Evolutionary conservation across 1,139 yeast species (phyloP).

Genomic region (Petasospora rhodanensis): DNA sequence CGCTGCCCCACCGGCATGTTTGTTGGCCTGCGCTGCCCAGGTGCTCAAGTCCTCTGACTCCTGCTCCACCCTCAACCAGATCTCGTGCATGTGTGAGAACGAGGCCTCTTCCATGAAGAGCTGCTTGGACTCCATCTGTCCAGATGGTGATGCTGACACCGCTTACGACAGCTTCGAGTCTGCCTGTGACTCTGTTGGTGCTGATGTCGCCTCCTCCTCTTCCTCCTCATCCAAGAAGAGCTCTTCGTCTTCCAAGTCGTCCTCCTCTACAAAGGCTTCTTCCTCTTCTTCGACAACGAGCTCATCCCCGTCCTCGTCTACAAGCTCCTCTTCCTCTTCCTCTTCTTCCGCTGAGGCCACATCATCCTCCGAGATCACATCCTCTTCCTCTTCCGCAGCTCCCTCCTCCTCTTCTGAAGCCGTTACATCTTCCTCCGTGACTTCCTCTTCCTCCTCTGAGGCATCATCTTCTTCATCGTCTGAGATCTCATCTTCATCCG

Average conservation of each 20-base stretch:
- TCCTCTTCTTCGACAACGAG: conserved; percentile 7
- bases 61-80: conserved; percentile 56
- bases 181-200: conserved; percentile 45
- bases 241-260: conserved; percentile 11
- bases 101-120: conserved; percentile 46
- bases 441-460: conserved; percentile 23
- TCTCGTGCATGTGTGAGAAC: conserved; percentile 59
- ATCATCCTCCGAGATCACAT: conserved; percentile 3
- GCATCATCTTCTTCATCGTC: conserved; percentile 6
- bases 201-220: conserved; percentile 28
- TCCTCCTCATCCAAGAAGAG: no score
- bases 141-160: conserved; percentile 48
- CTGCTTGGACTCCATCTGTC: conserved; percentile 66
- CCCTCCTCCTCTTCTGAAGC: conserved; percentile 3
- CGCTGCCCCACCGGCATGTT: conserved; percentile 87
- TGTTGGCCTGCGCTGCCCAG: conserved; percentile 83
- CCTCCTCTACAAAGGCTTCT: conserved; percentile 5
- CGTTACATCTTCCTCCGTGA: conserved; percentile 14
- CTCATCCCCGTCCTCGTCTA: conserved; percentile 9
- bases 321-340: conserved; percentile 8
- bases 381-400: conserved; percentile 3
- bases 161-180: conserved; percentile 56
- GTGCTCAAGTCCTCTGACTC: conserved; percentile 50
- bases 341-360: conserved; percentile 10
- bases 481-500: conserved; percentile 10